Evolutionary conservation across 768 basidiomycete species (phyloP).

Genomic region (Dacryopinax spathularia): DNA sequence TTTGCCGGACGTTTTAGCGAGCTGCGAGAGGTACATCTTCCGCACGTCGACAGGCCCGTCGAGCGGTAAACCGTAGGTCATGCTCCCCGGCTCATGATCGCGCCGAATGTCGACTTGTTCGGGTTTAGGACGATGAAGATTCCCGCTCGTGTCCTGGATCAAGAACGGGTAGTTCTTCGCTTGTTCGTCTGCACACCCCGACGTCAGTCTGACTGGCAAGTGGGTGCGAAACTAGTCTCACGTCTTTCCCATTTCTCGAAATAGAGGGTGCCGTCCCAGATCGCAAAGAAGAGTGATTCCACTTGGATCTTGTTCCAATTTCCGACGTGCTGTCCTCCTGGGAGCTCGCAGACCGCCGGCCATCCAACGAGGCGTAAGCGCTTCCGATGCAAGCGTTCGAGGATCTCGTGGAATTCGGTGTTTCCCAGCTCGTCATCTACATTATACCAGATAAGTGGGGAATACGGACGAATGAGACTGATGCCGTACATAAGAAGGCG

Average conservation of each 20-base stretch:
- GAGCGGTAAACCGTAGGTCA: not conserved
- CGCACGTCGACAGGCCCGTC: not conserved
- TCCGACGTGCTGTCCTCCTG: not conserved
- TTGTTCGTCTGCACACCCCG: not conserved
- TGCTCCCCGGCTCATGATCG: not conserved
- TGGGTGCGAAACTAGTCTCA: not conserved
- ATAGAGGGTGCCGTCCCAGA: not conserved
- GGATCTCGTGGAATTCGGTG: not conserved
- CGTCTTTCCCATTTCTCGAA: not conserved
- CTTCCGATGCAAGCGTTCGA: not conserved
- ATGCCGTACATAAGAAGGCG: not conserved
- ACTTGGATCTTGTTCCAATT: slow-evolving; percentile 1
- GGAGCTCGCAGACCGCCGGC: not conserved
- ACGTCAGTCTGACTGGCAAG: not conserved
- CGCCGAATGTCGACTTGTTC: not conserved
- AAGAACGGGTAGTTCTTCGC: not conserved
- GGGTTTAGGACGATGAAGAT: not conserved
- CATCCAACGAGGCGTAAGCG: not conserved
- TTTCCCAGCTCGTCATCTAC: not conserved
- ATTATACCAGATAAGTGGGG: not conserved
- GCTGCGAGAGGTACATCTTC: not conserved
- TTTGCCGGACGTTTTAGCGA: no score
- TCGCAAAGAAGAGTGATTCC: not conserved
- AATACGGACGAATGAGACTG: not conserved
- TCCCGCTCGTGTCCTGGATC: not conserved